Percentiles rank a stretch among this genome's conserved stretches.
These are phyloP conservation scores for Lachnellula arida DNA, from an alignment of 2,329 filamentous ascomycete species.

Conservation along the genomic window DNA sequence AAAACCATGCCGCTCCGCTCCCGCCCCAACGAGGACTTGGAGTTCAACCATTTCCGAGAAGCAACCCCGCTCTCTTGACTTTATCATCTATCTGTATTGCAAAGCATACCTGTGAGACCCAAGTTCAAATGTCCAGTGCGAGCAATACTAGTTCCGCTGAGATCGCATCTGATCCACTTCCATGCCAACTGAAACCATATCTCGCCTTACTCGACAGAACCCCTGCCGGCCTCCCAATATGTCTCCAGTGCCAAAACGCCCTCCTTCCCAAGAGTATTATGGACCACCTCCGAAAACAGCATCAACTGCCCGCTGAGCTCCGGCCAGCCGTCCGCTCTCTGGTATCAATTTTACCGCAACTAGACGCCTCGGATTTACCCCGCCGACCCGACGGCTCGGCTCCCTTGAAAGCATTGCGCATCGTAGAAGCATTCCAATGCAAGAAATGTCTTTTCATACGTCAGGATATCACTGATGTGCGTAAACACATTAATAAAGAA, in stretches of 20 bases:
- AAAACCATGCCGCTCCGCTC: neutral
- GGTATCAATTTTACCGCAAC: conserved; percentile 3
- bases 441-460: conserved; percentile 17
- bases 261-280: conserved; percentile 15
- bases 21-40: neutral
- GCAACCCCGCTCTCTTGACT: neutral
- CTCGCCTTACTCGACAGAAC: conserved; percentile 4
- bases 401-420: conserved; percentile 8
- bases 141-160: no score
- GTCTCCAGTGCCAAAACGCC: conserved; percentile 12
- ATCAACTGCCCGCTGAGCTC: conserved; percentile 10
- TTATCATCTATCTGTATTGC: no score
- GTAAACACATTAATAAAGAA: conserved; percentile 19
- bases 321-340: conserved; percentile 6
- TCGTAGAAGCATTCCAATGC: conserved; percentile 18
- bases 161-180: neutral
- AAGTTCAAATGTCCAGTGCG: no score
- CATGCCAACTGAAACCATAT: conserved; percentile 1
- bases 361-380: conserved; percentile 12
- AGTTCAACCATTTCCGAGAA: neutral
- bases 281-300: conserved; percentile 20
- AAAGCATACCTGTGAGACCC: no score
- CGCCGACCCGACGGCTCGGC: conserved; percentile 2
- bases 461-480: conserved; percentile 18
- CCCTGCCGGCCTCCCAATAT: conserved; percentile 10